Conservation (phyloP, 345 rosid species). For the Citrus mangshanensis region DNA sequence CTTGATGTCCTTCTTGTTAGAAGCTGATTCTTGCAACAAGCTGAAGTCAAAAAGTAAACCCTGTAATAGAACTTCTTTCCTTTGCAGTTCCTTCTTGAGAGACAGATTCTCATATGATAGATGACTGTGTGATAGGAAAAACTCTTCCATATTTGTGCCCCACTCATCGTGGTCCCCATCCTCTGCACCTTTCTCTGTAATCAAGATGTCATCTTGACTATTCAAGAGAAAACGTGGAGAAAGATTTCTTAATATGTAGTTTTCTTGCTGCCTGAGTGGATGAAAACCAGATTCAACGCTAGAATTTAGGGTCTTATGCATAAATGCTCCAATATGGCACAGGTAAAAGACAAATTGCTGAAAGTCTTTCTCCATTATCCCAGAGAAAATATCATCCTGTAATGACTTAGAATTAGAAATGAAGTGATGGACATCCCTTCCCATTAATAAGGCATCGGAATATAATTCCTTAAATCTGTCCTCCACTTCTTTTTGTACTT, state of each 20-base stretch:
- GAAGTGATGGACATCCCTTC: conserved; percentile 39
- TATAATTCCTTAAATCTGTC: conserved; percentile 41
- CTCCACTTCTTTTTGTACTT: conserved; percentile 59
- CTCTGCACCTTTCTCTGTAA: conserved; percentile 19
- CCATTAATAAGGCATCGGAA: conserved; percentile 45
- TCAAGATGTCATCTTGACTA: conserved; percentile 14
- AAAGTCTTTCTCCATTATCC: conserved; percentile 58
- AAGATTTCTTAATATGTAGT: conserved; percentile 10
- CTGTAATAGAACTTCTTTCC: conserved; percentile 70
- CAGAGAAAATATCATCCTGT: conserved; percentile 53
- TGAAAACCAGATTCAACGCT: conserved; percentile 17
- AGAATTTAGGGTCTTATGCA: conserved; percentile 30
- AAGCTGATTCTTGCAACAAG: conserved; percentile 88
- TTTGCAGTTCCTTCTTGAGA: conserved; percentile 69
- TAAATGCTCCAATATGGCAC: conserved; percentile 44
- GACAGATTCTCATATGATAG: conserved; percentile 42
- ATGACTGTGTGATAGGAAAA: conserved; percentile 24
- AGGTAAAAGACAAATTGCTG: conserved; percentile 40
- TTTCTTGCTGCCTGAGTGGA: conserved; percentile 24
- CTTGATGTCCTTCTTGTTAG: conserved; percentile 58
- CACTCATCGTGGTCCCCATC: conserved; percentile 24
- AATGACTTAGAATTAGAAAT: conserved; percentile 44
- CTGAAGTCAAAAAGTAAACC: conserved; percentile 90
- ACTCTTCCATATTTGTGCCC: conserved; percentile 28
- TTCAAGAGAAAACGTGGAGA: conserved; percentile 10